phyloP scores from a whole-genome alignment of 495 filamentous ascomycete genomes.

The Jackrogersella multiformis region DNA sequence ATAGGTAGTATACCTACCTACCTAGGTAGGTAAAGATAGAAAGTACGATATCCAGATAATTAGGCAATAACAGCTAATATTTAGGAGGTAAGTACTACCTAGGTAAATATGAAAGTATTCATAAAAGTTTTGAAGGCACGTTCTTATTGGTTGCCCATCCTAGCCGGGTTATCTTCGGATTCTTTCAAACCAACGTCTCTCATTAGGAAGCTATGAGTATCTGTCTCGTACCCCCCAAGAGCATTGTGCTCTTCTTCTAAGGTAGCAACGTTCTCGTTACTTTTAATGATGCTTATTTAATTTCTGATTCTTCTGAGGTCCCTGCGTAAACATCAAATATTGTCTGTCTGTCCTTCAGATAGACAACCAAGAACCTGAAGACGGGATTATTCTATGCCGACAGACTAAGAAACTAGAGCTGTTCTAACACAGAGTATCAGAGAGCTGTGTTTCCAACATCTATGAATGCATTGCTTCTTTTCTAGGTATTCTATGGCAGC shows the following conservation, averaged over 20 bases:
- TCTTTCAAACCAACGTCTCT: background rate
- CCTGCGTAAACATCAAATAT: no score
- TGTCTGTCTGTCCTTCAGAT: no score
- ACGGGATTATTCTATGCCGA: background rate
- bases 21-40: background rate
- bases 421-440: no score
- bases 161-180: constrained; percentile 7
- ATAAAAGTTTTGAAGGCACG: background rate
- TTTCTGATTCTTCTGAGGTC: no score
- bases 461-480: no score
- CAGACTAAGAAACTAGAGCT: background rate
- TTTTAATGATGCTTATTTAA: background rate
- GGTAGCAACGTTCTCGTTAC: constrained; percentile 17
- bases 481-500: no score
- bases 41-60: no score
- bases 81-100: background rate
- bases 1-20: no score
- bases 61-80: no score
- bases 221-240: background rate
- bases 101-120: background rate
- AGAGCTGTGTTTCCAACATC: no score
- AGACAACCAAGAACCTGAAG: no score
- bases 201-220: background rate
- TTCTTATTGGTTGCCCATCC: background rate
- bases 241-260: background rate